Base-by-base conservation (phyloP, 306 rosid genomes). In the Quercus parvula region DNA sequence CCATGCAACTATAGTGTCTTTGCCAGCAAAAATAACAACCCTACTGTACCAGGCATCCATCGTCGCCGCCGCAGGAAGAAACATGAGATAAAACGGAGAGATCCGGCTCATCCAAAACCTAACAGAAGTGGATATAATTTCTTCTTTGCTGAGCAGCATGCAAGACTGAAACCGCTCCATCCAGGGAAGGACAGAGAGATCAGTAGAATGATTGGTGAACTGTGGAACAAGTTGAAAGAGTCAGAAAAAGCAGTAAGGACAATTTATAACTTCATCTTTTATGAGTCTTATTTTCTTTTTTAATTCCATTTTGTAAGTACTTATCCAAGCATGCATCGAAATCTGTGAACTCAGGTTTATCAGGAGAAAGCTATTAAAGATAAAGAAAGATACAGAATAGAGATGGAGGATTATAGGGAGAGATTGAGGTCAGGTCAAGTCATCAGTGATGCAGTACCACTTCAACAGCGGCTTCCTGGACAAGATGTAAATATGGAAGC, bases 61-160 rank as follows among this genome's bases (percentile, higher is more conserved):
- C 94, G 96, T 54, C 91, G 92, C 33, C 90, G 92, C n/a, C 89
- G 98, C 33, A 80, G 95, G 78, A 94, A 95, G 93, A 93, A 91
- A 71, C 89, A 88, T 5, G 99, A 91, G 85, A 93, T 89, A 35
- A 95, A 84, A 75, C 83, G 90, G 86, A 87, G 98, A 78, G 99
- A 91, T 74, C 98, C 98, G 2, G 97, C 87, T 81, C 98, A 87
- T 79, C 99, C 99, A 19, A 95, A 95, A 78, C 97, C 97, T 14
- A 95, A 91, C 83, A 84, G 98, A 91, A 95, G 98, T 33, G 98
- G 99, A 3, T 95, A 95, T 78, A 95, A 95, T 73, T 95, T 95
- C 88, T 95, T 95, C 89, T 95, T 91, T 76, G 94, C 96, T 1
- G 98, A 95, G 78, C 99, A 95, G 80, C 96, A 93, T 82, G 96